Conservation (phyloP, 495 filamentous ascomycete species). For the Echria macrotheca region DNA sequence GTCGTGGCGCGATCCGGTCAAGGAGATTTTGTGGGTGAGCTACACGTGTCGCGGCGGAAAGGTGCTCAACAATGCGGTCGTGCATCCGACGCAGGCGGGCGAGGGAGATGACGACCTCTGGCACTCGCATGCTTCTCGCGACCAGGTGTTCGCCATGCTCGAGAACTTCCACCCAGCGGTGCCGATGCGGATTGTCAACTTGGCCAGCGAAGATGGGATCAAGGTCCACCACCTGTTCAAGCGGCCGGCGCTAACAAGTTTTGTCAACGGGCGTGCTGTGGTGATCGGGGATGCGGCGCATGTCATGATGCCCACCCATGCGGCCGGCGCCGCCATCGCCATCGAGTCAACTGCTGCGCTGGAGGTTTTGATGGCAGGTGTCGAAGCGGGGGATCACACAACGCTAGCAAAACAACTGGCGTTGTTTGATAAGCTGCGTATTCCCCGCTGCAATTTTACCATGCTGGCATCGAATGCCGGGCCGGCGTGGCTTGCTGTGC, state of each 20-base stretch:
- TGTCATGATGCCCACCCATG: slow-evolving; percentile 28
- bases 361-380: slow-evolving; percentile 22
- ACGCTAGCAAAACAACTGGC: slow-evolving; percentile 10
- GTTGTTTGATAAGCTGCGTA: slow-evolving; percentile 23
- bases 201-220: slow-evolving; percentile 29
- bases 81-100: slow-evolving; percentile 20
- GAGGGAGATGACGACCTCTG: slow-evolving; percentile 15
- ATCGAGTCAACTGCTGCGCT: slow-evolving; percentile 25
- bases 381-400: slow-evolving; percentile 4
- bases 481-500: slow-evolving; percentile 15
- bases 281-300: slow-evolving; percentile 30
- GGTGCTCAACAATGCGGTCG: slow-evolving; percentile 27
- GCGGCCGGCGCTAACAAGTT: slow-evolving; percentile 17
- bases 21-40: slow-evolving; percentile 31
- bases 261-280: slow-evolving; percentile 20
- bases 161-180: slow-evolving; percentile 22
- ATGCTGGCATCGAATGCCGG: slow-evolving; percentile 29
- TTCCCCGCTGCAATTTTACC: slow-evolving; percentile 28
- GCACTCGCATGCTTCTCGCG: slow-evolving; percentile 15
- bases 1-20: slow-evolving; percentile 21
- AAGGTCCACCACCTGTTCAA: slow-evolving; percentile 25
- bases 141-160: slow-evolving; percentile 18
- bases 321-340: slow-evolving; percentile 21
- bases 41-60: slow-evolving; percentile 42
- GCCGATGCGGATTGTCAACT: slow-evolving; percentile 14